Conservation (phyloP, 371 early-diverging fungal species). For the Dichotomocladium elegans region DNA sequence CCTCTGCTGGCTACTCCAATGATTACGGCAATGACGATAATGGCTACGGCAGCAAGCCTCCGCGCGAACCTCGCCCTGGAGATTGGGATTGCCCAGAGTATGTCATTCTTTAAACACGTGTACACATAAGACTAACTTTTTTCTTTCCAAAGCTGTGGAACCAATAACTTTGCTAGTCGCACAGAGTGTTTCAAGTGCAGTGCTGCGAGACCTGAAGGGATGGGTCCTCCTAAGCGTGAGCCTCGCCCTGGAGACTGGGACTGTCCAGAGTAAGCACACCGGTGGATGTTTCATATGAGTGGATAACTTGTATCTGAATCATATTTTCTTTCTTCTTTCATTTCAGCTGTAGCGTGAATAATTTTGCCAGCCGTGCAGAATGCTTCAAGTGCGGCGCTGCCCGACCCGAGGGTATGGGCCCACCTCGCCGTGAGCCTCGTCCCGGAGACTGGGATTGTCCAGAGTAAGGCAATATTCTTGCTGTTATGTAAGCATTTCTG, state of each 20-base stretch:
- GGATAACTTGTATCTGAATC: too few relatives aligned
- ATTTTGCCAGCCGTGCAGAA: slow-evolving; percentile 27
- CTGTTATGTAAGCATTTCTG: not conserved
- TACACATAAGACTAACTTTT: not conserved
- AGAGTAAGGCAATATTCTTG: slow-evolving; percentile 28
- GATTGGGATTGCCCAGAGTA: slow-evolving; percentile 71
- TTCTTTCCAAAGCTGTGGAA: slow-evolving; percentile 50
- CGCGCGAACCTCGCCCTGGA: slow-evolving; percentile 41
- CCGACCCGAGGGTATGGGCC: slow-evolving; percentile 38
- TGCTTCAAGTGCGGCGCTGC: slow-evolving; percentile 35
- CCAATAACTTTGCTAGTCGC: slow-evolving; percentile 63
- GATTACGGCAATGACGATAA: slow-evolving; percentile 2
- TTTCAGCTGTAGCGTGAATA: slow-evolving; percentile 6
- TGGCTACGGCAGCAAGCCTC: slow-evolving; percentile 1
- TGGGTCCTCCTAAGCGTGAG: slow-evolving; percentile 9
- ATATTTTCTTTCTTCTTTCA: too few relatives aligned
- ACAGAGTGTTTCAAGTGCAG: slow-evolving; percentile 65
- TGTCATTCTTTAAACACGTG: slow-evolving; percentile 2
- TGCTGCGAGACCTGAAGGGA: slow-evolving; percentile 21
- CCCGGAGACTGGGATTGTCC: slow-evolving; percentile 71
- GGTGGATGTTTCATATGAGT: too few relatives aligned
- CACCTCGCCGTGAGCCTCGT: slow-evolving; percentile 25
- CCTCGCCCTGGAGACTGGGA: slow-evolving; percentile 33
- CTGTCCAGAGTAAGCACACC: slow-evolving; percentile 16
- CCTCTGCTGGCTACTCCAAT: not conserved